Percentiles rank a stretch among this genome's conserved stretches.
Conservation (phyloP, 805 yeast genomes). For the Ogataea siamensis region DNA sequence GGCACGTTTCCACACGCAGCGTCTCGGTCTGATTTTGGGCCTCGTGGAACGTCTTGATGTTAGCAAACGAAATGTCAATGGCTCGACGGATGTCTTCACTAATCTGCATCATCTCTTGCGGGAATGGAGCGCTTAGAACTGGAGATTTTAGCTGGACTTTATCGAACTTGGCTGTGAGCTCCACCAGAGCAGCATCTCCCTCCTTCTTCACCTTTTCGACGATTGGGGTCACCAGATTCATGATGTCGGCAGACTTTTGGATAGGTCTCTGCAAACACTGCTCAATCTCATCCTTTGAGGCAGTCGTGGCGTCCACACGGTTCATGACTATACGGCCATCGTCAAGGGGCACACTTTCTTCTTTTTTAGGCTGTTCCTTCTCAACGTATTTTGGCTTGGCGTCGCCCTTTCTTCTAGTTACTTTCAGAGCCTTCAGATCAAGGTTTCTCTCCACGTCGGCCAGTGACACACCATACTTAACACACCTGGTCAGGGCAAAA, state of each 20-base stretch:
- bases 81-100: constrained; percentile 76
- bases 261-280: constrained; percentile 87
- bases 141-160: constrained; percentile 73
- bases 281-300: constrained; percentile 45
- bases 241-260: constrained; percentile 87
- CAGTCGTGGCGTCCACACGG: constrained; percentile 42
- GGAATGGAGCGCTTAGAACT: constrained; percentile 84
- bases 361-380: constrained; percentile 16
- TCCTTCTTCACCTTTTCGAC: constrained; percentile 68
- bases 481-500: constrained; percentile 53
- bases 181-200: constrained; percentile 89
- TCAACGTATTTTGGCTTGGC: constrained; percentile 79
- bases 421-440: constrained; percentile 78
- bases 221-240: constrained; percentile 90
- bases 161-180: constrained; percentile 87
- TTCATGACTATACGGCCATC: constrained; percentile 48
- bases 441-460: constrained; percentile 81
- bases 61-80: constrained; percentile 83
- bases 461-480: constrained; percentile 72
- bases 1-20: constrained; percentile 83
- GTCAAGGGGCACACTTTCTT: constrained; percentile 25
- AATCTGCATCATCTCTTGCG: constrained; percentile 67
- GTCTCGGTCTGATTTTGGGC: constrained; percentile 82
- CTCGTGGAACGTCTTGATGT: constrained; percentile 87
- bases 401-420: constrained; percentile 92